Conservation (phyloP, 176 grass and related monocot species). For the Melocanna baccifera region DNA sequence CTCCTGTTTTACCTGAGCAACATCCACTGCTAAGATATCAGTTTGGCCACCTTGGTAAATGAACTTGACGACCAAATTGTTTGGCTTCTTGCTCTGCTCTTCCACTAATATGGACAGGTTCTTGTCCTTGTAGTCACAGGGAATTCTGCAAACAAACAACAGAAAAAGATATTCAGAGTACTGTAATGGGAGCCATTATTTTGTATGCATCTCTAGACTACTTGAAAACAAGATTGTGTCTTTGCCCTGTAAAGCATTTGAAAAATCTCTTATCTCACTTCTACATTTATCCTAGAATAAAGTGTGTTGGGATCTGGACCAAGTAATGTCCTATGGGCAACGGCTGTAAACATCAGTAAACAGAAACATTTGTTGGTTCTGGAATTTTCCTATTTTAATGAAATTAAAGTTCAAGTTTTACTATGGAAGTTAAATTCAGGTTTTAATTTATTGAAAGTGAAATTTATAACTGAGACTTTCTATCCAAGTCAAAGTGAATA, state of each 20-base stretch:
- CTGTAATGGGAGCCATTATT: background rate
- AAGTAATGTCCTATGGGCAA: background rate
- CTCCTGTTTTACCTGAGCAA: conserved; percentile 46
- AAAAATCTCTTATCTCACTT: background rate
- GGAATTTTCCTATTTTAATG: background rate
- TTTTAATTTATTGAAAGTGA: background rate
- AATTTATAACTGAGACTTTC: background rate
- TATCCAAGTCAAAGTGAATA: background rate
- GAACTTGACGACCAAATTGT: conserved; percentile 55
- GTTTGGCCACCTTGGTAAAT: conserved; percentile 80
- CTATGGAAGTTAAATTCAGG: background rate
- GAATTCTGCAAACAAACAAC: conserved; percentile 46
- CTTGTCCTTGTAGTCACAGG: conserved; percentile 58
- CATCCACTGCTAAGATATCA: conserved; percentile 60
- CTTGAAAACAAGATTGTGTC: background rate
- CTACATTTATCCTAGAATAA: background rate
- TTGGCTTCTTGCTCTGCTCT: conserved; percentile 45
- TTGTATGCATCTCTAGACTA: conserved; percentile 16
- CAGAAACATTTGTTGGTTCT: background rate
- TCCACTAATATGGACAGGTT: conserved; percentile 71
- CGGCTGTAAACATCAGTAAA: background rate
- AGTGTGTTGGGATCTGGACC: background rate
- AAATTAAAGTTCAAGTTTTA: background rate
- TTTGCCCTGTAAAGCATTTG: background rate
- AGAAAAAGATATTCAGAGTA: background rate